Evolutionary conservation across 805 yeast species (phyloP), one percentile per base, ranked within the genome.

Genomic region (Wickerhamomyces bovis): DNA sequence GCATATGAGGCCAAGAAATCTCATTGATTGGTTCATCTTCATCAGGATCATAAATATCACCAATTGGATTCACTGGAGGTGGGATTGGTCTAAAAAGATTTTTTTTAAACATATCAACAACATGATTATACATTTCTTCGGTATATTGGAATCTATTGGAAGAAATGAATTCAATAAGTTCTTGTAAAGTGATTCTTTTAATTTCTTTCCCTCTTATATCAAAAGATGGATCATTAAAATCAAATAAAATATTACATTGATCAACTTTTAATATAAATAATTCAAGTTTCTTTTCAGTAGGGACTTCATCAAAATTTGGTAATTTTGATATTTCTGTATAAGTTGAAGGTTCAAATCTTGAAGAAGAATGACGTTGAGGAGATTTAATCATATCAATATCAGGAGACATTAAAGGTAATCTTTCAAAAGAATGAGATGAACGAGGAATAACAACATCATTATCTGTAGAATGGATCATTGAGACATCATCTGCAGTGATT

Each of bases 1-100:
- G 95, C 98, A 94, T 94, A 65, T 94, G 99, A 12, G 98, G 96
- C 99, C 99, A 94, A 10, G 97, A 90, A 53, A 92, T 79, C 64
- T 94, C 98, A 57, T 82, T 81, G 35, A 94, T 95, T 3, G 98
- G 98, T 67, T 94, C 99, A 70, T 94, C 99, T 68, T 94, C 99
- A 68, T 94, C 99, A 1, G 99, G 99, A 60, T 94, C 99, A 66
- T 78, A 94, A 36, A 92, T 78, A 54, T 94, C 99, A 35, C 99
- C 99, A 41, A 90, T 78, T 6, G 98, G 98, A 64, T 94, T 94
- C 33, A 90, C 96, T 1, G 98, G 97, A 1, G 99, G 99, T 3
- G 99, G 98, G 42, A 94, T 89, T 28, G 98, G 96, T 61, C 99
- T 79, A 67, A 94, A 90, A 46, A 94, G 75, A 67, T 94, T 94